Percentiles rank a stretch among this genome's conserved stretches.
Conservation (phyloP, 2,329 filamentous ascomycete species). For the Lecanicillium sp. region DNA sequence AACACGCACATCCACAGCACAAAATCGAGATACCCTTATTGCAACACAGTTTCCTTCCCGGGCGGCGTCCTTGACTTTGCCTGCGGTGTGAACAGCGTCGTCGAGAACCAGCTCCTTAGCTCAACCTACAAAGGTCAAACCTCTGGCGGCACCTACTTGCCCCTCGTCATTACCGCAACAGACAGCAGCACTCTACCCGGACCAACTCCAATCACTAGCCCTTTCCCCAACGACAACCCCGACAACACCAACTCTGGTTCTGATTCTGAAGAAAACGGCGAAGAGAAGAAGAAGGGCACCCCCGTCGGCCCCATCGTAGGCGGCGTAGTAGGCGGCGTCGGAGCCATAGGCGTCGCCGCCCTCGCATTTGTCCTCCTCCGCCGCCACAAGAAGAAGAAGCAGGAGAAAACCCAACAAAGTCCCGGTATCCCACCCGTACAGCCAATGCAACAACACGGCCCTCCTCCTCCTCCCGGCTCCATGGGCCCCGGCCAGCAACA, state of each 20-base stretch:
- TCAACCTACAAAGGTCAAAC: conserved; percentile 34
- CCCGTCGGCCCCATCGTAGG: conserved; percentile 29
- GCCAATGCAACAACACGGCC: conserved; percentile 7
- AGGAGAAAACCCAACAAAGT: conserved; percentile 5
- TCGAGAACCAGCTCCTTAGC: conserved; percentile 24
- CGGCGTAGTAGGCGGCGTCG: conserved; percentile 28
- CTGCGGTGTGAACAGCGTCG: conserved; percentile 27
- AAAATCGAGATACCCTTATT: conserved; percentile 25
- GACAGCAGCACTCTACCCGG: too few relatives aligned
- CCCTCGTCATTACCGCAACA: conserved; percentile 8
- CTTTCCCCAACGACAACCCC: neutral
- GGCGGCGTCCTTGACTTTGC: conserved; percentile 34
- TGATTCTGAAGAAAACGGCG: neutral
- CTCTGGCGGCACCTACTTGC: conserved; percentile 18
- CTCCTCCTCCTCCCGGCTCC: neutral
- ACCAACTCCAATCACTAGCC: too few relatives aligned
- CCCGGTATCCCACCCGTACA: conserved; percentile 9
- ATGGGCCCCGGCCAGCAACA: conserved; percentile 3
- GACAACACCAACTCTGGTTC: neutral
- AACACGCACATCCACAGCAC: conserved; percentile 24
- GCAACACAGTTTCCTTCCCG: conserved; percentile 36
- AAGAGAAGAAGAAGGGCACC: conserved; percentile 10
- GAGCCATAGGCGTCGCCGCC: conserved; percentile 20
- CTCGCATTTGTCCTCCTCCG: conserved; percentile 23
- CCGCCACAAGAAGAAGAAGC: conserved; percentile 20